Evolutionary conservation across 2,329 filamentous ascomycete species (phyloP).

Genomic region (Dactylellina cionopaga): DNA sequence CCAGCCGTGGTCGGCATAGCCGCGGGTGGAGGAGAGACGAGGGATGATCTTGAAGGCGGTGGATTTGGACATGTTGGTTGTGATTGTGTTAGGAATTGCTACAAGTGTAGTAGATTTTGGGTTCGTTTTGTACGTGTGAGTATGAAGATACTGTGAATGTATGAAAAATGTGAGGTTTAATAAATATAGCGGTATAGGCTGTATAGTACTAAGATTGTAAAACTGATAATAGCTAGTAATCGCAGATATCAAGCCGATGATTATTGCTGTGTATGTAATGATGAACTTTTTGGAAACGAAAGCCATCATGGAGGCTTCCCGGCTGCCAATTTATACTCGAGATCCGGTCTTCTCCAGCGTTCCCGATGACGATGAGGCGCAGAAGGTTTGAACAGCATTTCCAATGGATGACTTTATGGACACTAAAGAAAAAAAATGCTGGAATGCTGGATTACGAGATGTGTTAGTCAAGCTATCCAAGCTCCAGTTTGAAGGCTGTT

Average conservation of each 20-base stretch:
- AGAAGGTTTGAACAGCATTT: slow-evolving; percentile 38
- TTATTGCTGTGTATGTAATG: neutral
- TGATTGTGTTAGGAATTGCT: neutral
- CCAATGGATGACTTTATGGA: slow-evolving; percentile 46
- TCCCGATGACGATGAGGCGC: slow-evolving; percentile 26
- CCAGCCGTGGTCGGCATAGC: slow-evolving; percentile 86
- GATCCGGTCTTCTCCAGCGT: neutral
- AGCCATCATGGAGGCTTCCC: slow-evolving; percentile 30
- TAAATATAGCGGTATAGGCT: neutral
- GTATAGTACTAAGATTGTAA: no score
- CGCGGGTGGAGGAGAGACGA: slow-evolving; percentile 76
- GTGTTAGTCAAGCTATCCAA: slow-evolving; percentile 24
- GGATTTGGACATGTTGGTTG: slow-evolving; percentile 42
- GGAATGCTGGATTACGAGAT: slow-evolving; percentile 43
- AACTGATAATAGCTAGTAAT: neutral
- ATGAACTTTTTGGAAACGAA: slow-evolving; percentile 30
- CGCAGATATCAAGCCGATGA: slow-evolving; percentile 11
- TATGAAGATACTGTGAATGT: neutral
- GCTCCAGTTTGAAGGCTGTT: slow-evolving; percentile 17
- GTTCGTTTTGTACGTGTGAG: no score
- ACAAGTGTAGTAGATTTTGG: no score
- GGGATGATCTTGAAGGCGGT: slow-evolving; percentile 69
- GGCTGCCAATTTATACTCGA: slow-evolving; percentile 39
- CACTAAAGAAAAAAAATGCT: neutral
- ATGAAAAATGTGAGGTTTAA: neutral